Percentiles rank a stretch among this genome's conserved stretches.
Conservation (phyloP, 257 asterid species). For the Penstemon barbatus region DNA sequence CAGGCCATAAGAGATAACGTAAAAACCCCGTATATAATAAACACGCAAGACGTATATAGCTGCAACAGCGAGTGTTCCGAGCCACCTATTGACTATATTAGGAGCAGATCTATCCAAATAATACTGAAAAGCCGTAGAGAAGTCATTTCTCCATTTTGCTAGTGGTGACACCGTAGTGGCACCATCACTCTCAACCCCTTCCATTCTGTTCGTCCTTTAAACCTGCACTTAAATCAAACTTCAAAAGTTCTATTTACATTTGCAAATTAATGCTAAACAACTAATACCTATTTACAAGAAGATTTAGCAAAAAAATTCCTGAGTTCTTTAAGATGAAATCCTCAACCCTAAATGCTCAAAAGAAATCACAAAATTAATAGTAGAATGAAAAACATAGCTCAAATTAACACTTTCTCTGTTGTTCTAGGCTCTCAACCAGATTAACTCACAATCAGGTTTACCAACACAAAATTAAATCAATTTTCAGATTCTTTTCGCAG, state of each 20-base stretch:
- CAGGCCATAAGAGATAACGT: slow-evolving; percentile 56
- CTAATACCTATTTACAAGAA: too few species aligned
- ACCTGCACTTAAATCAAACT: background rate
- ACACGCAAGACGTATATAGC: slow-evolving; percentile 52
- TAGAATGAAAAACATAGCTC: too few species aligned
- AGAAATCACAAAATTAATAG: too few species aligned
- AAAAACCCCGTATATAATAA: slow-evolving; percentile 50
- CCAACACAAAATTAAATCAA: background rate
- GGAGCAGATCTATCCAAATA: slow-evolving; percentile 63
- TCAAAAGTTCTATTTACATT: too few species aligned
- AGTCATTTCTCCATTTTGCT: slow-evolving; percentile 53
- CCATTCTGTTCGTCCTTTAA: slow-evolving; percentile 25
- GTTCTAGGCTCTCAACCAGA: too few species aligned
- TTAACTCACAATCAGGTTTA: background rate
- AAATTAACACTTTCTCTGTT: too few species aligned
- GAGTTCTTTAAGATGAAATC: too few species aligned
- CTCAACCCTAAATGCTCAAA: too few species aligned
- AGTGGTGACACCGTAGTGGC: slow-evolving; percentile 37
- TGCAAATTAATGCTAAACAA: too few species aligned
- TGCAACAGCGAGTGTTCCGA: slow-evolving; percentile 55
- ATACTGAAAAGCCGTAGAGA: slow-evolving; percentile 46
- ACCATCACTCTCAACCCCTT: slow-evolving; percentile 39
- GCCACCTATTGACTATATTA: slow-evolving; percentile 50
- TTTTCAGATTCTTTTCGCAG: too few species aligned
- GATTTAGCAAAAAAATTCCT: too few species aligned